Base-by-base conservation (phyloP, 345 rosid genomes). In the Salix arbutifolia region DNA sequence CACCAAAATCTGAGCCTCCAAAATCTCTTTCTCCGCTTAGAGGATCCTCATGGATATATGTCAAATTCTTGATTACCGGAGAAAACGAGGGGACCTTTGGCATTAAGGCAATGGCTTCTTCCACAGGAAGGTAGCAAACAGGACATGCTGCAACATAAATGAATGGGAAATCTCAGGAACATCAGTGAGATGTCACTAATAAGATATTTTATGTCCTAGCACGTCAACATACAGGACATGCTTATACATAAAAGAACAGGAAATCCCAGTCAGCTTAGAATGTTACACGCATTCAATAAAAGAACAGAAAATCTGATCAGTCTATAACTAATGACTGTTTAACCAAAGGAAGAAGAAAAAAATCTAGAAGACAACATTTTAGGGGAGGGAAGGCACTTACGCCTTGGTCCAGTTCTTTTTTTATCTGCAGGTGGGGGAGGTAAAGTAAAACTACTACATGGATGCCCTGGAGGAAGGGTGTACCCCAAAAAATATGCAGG, bases 1-100 rank as follows among this genome's bases (percentile, higher is more conserved):
- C 99, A 74, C 99, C 98, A 84, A 96, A 96, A 30, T 91, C 97
- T 1, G 99, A 96, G 74, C 99, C 99, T 77, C 99, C 97, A 83
- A 92, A 96, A 82, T 91, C 97, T 64, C 89, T 86, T 8, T 85
- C 83, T 78, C 76, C 90, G 67, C 79, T 90, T 33, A 84, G 68
- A 17, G 87, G 87, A 76, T 91, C 91, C 87, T 92, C 97, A 67
- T 80, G 80, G 69, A 96, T 83, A 72, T 94, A 96, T 7, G 93
- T 86, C 79, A 96, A 85, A 77, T 86, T 81, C 84, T 91, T 90
- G 74, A 96, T 79, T 69, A 90, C 87, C 2, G 97, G 98, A 61
- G 97, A 92, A 83, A 82, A 91, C 65, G 98, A 92, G 25, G 99
- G 91, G 65, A 83, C 86, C 77, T 77, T 87, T 50, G 99, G 99